phyloP scores from a whole-genome alignment of 2,329 filamentous ascomycete genomes.

The Tympanopsis confertula region DNA sequence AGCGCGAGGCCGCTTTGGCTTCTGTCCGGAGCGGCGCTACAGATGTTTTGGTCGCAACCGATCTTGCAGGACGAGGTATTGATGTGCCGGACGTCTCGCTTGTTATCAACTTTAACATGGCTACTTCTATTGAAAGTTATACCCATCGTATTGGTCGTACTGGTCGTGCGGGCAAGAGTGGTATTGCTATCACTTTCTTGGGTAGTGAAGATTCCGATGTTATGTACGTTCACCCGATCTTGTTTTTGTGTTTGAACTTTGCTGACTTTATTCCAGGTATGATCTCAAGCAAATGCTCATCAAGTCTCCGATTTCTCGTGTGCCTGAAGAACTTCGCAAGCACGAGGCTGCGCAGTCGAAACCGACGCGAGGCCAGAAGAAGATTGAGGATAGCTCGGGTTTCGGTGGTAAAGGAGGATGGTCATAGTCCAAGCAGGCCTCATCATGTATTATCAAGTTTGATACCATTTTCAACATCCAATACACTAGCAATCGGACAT shows the following conservation, averaged over 20 bases:
- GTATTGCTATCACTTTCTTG: conserved; percentile 91
- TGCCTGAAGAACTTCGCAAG: conserved; percentile 81
- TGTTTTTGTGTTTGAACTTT: background rate
- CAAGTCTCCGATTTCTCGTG: conserved; percentile 77
- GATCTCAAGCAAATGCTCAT: conserved; percentile 91
- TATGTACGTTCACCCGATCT: conserved; percentile 41
- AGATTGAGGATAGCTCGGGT: no score
- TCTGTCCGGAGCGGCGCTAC: conserved; percentile 72
- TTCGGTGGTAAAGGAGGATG: background rate
- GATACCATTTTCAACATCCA: no score
- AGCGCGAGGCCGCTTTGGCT: conserved; percentile 82
- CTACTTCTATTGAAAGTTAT: conserved; percentile 81
- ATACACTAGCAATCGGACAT: no score
- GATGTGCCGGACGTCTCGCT: conserved; percentile 89
- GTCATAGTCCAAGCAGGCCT: no score
- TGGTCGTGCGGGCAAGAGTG: conserved; percentile 91
- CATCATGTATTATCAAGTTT: no score
- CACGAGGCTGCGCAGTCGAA: conserved; percentile 89
- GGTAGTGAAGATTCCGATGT: conserved; percentile 82
- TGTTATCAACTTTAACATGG: conserved; percentile 99
- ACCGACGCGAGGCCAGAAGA: conserved; percentile 32
- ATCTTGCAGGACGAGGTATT: conserved; percentile 92
- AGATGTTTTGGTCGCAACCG: conserved; percentile 87
- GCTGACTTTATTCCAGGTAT: conserved; percentile 4
- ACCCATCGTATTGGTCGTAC: conserved; percentile 95